Evolutionary conservation across 1,284 basidiomycete genomes (phyloP).

Genomic region (Exobasidium cylindrosporum): DNA sequence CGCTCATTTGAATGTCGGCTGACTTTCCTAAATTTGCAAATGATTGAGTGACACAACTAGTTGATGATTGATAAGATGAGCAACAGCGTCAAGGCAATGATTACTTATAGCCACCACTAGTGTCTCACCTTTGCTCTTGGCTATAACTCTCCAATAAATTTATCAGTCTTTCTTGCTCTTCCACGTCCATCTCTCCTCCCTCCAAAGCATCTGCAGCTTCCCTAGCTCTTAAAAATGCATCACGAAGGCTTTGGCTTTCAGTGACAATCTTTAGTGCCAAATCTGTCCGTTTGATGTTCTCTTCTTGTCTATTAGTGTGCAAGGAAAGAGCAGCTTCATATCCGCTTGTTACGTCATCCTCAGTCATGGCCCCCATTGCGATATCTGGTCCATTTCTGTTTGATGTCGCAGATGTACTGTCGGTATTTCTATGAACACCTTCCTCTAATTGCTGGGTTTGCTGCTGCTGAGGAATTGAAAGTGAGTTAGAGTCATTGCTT

Average conservation of each 20-base stretch:
- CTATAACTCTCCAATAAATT: background rate
- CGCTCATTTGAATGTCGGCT: background rate
- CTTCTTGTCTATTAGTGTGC: background rate
- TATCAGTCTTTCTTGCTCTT: slow-evolving; percentile 9
- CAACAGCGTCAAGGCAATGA: background rate
- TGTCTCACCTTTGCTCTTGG: slow-evolving; percentile 1
- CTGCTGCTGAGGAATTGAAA: background rate
- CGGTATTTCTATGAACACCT: background rate
- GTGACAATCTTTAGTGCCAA: background rate
- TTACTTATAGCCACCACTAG: background rate
- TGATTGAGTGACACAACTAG: background rate
- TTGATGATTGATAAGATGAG: background rate
- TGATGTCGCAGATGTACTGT: background rate
- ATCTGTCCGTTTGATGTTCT: background rate
- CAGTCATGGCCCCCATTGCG: slow-evolving; percentile 6
- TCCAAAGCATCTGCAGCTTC: background rate
- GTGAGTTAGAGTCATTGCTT: slow-evolving; percentile 3
- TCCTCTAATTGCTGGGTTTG: background rate
- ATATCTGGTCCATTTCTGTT: background rate
- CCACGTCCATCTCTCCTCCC: slow-evolving; percentile 8
- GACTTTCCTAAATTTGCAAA: background rate
- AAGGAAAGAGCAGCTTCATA: background rate
- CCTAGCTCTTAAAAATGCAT: slow-evolving; percentile 5
- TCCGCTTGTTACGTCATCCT: slow-evolving; percentile 9
- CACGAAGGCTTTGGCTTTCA: background rate